Base-by-base conservation (phyloP, 257 asterid species). In the Forsythia viridissima region DNA sequence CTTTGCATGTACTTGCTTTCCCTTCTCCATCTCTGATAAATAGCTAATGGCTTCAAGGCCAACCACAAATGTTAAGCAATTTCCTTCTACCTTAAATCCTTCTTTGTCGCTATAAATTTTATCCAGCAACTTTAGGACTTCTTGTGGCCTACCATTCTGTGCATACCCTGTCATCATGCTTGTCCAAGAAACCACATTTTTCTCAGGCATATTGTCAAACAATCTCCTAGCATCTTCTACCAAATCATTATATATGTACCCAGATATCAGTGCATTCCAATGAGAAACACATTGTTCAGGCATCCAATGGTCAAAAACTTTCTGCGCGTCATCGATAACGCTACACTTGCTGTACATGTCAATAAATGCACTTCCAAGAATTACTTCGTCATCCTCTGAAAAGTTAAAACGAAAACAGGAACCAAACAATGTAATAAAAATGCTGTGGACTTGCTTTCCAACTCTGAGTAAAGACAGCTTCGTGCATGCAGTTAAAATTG, bases 131-230 rank as follows among this genome's bases (percentile, higher is more conserved):
- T 72, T 70, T 21, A 86, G 43, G 48, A 82, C 81, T 74, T 86
- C 83, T 15, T 12, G 52, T 43, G 90, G 83, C 48, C 51, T 71
- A 39, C 77, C 73, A 57, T 68, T 80, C 78, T 69, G 81, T 77
- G 78, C 80, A 75, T 76, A 86, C 30, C 88, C 88, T 61, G 86
- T 73, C 82, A 86, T 86, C 86, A 84, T 84, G 83, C 80, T 77
- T 13, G 90, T 86, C 86, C 87, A 86, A 70, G 90, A 84, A 81
- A 84, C 78, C n/a, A 80, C 80, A 74, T 82, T 80, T 81, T 82
- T 86, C 78, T 77, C 73, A 3, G 88, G 88, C 83, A 84, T 81
- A 38, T 6, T 40, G 72, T 82, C 85, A 65, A 86, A 86, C 76
- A 84, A 66, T 42, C 39, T 43, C 79, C 78, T 77, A 42, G 85